Base-by-base conservation (phyloP, 495 filamentous ascomycete species). In the Achaetomiella virescens region DNA sequence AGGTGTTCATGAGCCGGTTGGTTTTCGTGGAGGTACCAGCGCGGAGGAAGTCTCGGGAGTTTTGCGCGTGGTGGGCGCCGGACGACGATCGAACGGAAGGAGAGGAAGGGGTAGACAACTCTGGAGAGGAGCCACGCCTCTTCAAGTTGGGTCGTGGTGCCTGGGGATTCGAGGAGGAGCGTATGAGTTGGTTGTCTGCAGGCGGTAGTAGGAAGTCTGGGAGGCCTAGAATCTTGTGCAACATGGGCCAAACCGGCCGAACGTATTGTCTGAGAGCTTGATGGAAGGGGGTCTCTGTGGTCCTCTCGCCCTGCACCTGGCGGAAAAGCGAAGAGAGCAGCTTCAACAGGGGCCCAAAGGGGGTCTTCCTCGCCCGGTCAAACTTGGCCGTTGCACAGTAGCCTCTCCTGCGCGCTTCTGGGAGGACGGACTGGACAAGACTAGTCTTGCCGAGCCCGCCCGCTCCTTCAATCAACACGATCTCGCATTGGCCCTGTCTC, bases 291-390 rank as follows among this genome's bases (percentile, higher is more conserved):
- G 87, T 95, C 2, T 84, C 84, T 2, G 91, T 86, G 70, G 95
- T 88, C 50, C 84, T 85, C 66, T 96, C 90, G 0, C 89, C 91
- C 73, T 92, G 95, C 8, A 95, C 90, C 61, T 96, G 91, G 47
- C 89, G 87, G 58, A 96, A 87, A 6, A 95, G 73, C 37, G 87
- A 91, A 6, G 88, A 88, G 56, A 95, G 73, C 2, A 91, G 73
- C 62, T 86, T 87, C 3, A 93, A 76, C 37, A 95, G 80, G 0
- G 90, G 88, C 27, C 90, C 89, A 66, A 92, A 96, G 3, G 91
- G 88, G 1, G 86, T 84, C 54, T 82, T 81, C 68, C 85, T 83
- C 4, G 87, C 83, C n/a, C 83, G 83, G 60, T 95, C 90, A 58
- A 96, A 89, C 66, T 91, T 91, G 18, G 89, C 84, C 35, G 85